Percentiles rank a stretch among this genome's conserved stretches.
Evolutionary conservation across 2,329 filamentous ascomycete species (phyloP).

Genomic region (Aciculosporium take): DNA sequence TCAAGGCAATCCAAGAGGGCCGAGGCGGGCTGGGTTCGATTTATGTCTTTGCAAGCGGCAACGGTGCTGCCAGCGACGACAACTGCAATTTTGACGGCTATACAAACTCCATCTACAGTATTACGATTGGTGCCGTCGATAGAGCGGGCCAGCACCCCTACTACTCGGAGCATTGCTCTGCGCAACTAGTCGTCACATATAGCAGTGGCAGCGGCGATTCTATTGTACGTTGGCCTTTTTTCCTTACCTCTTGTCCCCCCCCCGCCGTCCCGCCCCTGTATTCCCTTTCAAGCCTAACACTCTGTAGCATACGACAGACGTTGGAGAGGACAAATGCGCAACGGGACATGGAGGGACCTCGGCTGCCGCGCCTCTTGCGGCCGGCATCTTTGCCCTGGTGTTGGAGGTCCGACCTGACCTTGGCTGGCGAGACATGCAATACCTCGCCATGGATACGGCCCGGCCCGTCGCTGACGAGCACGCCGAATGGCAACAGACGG

Average conservation of each 20-base stretch:
- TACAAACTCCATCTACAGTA: slow-evolving; percentile 98
- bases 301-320: slow-evolving; percentile 73
- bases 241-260: not conserved
- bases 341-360: slow-evolving; percentile 84
- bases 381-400: slow-evolving; percentile 81
- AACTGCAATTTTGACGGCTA: slow-evolving; percentile 99
- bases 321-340: slow-evolving; percentile 70
- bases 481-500: slow-evolving; percentile 69
- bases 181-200: slow-evolving; percentile 90
- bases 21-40: slow-evolving; percentile 73
- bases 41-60: slow-evolving; percentile 90
- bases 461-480: slow-evolving; percentile 57
- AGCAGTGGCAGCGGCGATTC: slow-evolving; percentile 79
- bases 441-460: slow-evolving; percentile 73
- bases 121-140: slow-evolving; percentile 89
- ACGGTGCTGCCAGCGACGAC: slow-evolving; percentile 73
- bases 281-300: slow-evolving; percentile 1
- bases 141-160: slow-evolving; percentile 77
- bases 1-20: slow-evolving; percentile 82
- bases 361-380: slow-evolving; percentile 82
- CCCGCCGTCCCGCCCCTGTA: not conserved
- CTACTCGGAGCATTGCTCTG: slow-evolving; percentile 93
- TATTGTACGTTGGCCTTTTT: slow-evolving; percentile 41
- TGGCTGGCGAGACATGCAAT: slow-evolving; percentile 89
- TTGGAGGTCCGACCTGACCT: slow-evolving; percentile 75